Evolutionary conservation across 768 basidiomycete genomes (phyloP), one percentile per base, ranked within the genome.

Genomic region (Rhizopogon salebrosus): DNA sequence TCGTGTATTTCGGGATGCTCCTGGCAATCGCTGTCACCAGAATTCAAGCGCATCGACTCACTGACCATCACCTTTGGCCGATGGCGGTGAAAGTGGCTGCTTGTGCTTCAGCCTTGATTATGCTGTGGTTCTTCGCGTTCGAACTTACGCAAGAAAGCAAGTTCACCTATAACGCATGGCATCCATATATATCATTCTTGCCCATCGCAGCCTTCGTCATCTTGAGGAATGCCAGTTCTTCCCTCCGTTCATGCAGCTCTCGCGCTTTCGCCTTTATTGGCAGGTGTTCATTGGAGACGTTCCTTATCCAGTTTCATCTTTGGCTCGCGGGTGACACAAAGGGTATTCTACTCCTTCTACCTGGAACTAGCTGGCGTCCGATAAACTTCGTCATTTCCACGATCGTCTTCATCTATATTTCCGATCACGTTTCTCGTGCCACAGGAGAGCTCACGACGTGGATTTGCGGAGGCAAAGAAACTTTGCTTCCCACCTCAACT

Each of bases 1-100:
- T 94, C 60, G 89, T 91, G 16, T 95, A 92, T 71, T 75, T 79
- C 35, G 93, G 93, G 41, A 92, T 94, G 89, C 70, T 94, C 58
- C 70, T 82, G 22, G 84, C 93, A 1, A 70, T 92, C 51, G 79
- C 76, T 3, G 79, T 77, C 64, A 83, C 88, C 73, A 95, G 91
- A 70, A 70, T 84, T 54, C 85, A 86, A 24, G 89, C 93, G 56
- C 66, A 78, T 59, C 79, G 81, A 27, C 63, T 92, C n/a, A 77
- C 80, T 14, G 89, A 92, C 49, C 78, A 85, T 60, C 76, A 77
- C 13, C 72, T 74, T 54, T 95, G 90, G 87, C 75, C 80, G 4
- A 58, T 76, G 31, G 69, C 72, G 6, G 71, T 76, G 39, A 84
- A 82, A 49, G 61, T 60, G 8, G 70, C 79, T 35, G 66, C 81